Base-by-base conservation (phyloP, 768 basidiomycete species). In the Leccinum longicurvipes region DNA sequence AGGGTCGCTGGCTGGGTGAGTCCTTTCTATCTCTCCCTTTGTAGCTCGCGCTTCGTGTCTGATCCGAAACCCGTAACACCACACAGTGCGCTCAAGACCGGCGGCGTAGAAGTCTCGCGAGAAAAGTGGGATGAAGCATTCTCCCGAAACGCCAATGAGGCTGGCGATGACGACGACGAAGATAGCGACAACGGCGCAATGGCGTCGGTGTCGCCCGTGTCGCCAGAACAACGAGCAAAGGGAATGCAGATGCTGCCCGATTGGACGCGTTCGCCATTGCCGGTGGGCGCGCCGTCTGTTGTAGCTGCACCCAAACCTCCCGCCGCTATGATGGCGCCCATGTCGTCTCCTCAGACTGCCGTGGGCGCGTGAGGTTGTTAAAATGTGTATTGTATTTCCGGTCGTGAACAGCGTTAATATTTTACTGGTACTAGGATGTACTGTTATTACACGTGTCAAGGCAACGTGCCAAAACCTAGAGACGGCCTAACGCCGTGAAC, bases 1-100 rank as follows among this genome's bases (percentile, higher is more conserved):
- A 4, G 96, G 93, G 0, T 93, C 91, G 21, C 68, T 98, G 19
- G 92, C 94, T 3, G 96, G 95, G 88, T 93, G 71, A 60, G 85
- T 79, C 32, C 11, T 25, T 39, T 10, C 36, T 42, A 0, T 48
- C 39, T 32, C 60, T 0, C 7, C 27, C 51, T 8, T 2, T 39
- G 9, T 41, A 2, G 48, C 6, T 29, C 10, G 17, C 17, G 34
- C 34, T n/a, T 9, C 8, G 17, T 36, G 3, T 36, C 17, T 53
- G 10, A 61, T 42, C 1, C 3, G 19, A 11, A 19, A 19, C 36
- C n/a, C 36, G n/a, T 4, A 3, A 46, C 6, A 7, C 34, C 3
- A 6, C 53, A 19, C 56, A 93, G 93, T 10, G 80, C 91, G 8
- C 76, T 97, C 47, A 96, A 97, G 72, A 92, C 88, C 0, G 90